phyloP scores from a whole-genome alignment of 805 yeast species.

The Cyberlindnera xylosilytica region DNA sequence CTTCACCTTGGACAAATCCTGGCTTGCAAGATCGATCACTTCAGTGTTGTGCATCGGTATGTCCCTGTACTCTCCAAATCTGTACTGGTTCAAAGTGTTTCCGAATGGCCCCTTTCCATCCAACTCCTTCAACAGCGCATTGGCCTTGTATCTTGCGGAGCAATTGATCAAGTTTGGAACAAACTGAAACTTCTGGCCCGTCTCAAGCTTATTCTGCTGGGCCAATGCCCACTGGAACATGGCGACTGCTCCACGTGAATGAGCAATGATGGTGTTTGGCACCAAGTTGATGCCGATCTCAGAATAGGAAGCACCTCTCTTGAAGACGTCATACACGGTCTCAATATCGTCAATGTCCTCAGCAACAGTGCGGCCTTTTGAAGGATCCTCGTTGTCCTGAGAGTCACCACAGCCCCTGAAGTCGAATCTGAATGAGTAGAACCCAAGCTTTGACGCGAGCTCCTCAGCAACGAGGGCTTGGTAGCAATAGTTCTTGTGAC shows the following conservation, averaged over 20 bases:
- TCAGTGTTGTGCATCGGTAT: conserved; percentile 48
- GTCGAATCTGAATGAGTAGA: conserved; percentile 71
- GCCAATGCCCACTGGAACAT: conserved; percentile 67
- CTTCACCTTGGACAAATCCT: conserved; percentile 42
- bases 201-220: conserved; percentile 37
- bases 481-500: conserved; percentile 79
- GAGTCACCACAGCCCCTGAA: conserved; percentile 86
- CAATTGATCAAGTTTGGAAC: conserved; percentile 71
- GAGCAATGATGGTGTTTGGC: conserved; percentile 62
- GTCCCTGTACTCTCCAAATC: conserved; percentile 47
- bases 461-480: conserved; percentile 59
- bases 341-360: conserved; percentile 72
- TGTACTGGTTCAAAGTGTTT: conserved; percentile 40
- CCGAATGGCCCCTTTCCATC: conserved; percentile 7
- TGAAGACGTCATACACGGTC: conserved; percentile 33
- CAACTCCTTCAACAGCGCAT: conserved; percentile 16
- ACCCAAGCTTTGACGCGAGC: conserved; percentile 57
- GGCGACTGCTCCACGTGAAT: conserved; percentile 78
- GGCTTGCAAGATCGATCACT: conserved; percentile 43
- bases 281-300: conserved; percentile 39
- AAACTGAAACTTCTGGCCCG: conserved; percentile 33
- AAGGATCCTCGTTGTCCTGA: conserved; percentile 34
- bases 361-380: conserved; percentile 51
- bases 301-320: conserved; percentile 24
- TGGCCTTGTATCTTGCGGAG: conserved; percentile 58